phyloP scores from a whole-genome alignment of 2,329 filamentous ascomycete genomes.

The Emmonsiellopsis sp. region DNA sequence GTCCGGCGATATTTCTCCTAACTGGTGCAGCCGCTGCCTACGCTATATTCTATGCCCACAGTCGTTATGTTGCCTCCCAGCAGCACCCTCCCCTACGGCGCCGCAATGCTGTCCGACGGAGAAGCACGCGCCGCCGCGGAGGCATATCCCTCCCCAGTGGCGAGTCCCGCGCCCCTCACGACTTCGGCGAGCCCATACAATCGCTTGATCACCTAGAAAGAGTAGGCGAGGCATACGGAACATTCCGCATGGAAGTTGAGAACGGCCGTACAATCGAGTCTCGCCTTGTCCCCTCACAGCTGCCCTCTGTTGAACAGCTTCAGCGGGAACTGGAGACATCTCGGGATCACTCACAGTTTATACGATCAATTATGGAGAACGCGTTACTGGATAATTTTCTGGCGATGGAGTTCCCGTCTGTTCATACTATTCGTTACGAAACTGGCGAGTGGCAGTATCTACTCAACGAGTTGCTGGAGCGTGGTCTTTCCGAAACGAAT shows the following conservation, averaged over 20 bases:
- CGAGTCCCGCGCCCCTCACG: constrained; percentile 2
- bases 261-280: constrained; percentile 32
- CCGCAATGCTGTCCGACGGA: constrained; percentile 30
- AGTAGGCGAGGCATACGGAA: constrained; percentile 33
- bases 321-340: constrained; percentile 32
- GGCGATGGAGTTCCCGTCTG: constrained; percentile 29
- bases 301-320: constrained; percentile 32
- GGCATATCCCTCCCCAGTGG: constrained; percentile 10
- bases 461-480: constrained; percentile 26
- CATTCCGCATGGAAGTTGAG: constrained; percentile 33
- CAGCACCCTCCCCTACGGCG: constrained; percentile 25
- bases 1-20: constrained; percentile 31
- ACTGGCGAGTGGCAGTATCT: constrained; percentile 28
- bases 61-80: constrained; percentile 19
- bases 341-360: constrained; percentile 28
- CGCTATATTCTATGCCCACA: constrained; percentile 31
- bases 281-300: constrained; percentile 31
- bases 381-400: constrained; percentile 35
- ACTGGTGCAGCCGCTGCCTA: constrained; percentile 33
- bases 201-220: constrained; percentile 31
- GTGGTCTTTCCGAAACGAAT: constrained; percentile 26
- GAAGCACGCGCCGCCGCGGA: constrained; percentile 9
- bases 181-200: constrained; percentile 22
- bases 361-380: constrained; percentile 36
- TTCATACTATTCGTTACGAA: constrained; percentile 24